Conservation (phyloP, 345 rosid species). For the Microcos paniculata region DNA sequence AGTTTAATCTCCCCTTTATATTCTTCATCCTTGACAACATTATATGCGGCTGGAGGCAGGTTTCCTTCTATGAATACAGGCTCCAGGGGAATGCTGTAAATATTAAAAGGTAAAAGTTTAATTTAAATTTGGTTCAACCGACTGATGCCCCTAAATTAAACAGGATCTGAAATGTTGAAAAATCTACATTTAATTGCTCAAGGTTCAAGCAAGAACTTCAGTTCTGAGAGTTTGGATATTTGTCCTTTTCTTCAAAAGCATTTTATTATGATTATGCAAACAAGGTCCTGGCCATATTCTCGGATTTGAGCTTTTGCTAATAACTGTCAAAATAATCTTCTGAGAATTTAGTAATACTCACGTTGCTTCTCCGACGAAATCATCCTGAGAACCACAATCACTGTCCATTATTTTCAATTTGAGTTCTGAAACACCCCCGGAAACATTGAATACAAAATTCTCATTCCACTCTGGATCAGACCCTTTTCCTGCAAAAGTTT, state of each 20-base stretch:
- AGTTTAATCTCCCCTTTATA: slow-evolving; percentile 67
- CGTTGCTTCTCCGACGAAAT: slow-evolving; percentile 68
- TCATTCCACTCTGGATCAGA: slow-evolving; percentile 77
- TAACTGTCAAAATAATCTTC: background rate
- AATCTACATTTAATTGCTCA: background rate
- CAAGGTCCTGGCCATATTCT: too few relatives aligned
- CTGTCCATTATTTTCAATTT: slow-evolving; percentile 65
- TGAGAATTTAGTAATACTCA: slow-evolving; percentile 28
- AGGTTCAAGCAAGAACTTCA: background rate
- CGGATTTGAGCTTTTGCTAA: background rate
- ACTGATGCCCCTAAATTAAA: background rate
- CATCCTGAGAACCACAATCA: slow-evolving; percentile 56
- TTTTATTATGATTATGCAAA: background rate
- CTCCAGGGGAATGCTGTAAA: slow-evolving; percentile 58
- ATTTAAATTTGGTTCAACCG: background rate
- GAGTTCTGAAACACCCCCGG: slow-evolving; percentile 53
- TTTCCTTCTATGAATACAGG: slow-evolving; percentile 59
- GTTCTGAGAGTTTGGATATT: background rate
- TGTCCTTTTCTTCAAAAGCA: background rate
- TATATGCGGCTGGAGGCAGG: slow-evolving; percentile 57
- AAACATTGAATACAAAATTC: slow-evolving; percentile 60
- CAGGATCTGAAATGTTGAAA: background rate
- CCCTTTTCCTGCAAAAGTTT: slow-evolving; percentile 46
- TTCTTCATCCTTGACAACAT: slow-evolving; percentile 65
- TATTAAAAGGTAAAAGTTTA: background rate